phyloP scores from a whole-genome alignment of 176 grass and related monocot genomes.

The Areca catechu region DNA sequence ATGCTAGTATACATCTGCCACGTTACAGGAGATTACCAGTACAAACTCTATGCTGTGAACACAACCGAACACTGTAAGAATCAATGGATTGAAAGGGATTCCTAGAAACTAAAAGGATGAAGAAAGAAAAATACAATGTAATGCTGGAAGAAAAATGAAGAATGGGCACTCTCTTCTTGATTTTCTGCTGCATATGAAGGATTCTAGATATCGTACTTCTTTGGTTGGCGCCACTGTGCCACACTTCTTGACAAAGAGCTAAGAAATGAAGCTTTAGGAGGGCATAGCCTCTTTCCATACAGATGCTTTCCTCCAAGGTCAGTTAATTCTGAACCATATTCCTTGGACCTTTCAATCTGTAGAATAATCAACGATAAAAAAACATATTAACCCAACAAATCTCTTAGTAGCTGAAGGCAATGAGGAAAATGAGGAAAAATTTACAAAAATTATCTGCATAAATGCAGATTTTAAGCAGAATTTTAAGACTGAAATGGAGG shows the following conservation, averaged over 20 bases:
- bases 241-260: conserved; percentile 68
- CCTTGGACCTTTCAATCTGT: conserved; percentile 74
- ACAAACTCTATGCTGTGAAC: conserved; percentile 37
- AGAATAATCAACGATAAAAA: neutral
- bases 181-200: neutral
- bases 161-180: conserved; percentile 16
- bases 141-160: conserved; percentile 37
- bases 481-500: too few species aligned
- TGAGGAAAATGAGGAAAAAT: too few species aligned
- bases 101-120: conserved; percentile 15
- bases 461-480: too few species aligned
- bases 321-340: conserved; percentile 55
- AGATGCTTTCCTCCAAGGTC: conserved; percentile 95
- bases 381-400: neutral
- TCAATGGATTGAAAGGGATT: conserved; percentile 47
- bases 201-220: conserved; percentile 78
- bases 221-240: conserved; percentile 73
- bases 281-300: conserved; percentile 59
- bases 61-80: conserved; percentile 39
- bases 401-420: too few species aligned
- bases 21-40: conserved; percentile 41
- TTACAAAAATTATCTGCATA: too few species aligned
- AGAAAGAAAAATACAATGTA: conserved; percentile 35
- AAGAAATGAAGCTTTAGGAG: conserved; percentile 54
- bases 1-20: neutral